phyloP scores from a whole-genome alignment of 306 rosid species.

The Castanospermum australe region DNA sequence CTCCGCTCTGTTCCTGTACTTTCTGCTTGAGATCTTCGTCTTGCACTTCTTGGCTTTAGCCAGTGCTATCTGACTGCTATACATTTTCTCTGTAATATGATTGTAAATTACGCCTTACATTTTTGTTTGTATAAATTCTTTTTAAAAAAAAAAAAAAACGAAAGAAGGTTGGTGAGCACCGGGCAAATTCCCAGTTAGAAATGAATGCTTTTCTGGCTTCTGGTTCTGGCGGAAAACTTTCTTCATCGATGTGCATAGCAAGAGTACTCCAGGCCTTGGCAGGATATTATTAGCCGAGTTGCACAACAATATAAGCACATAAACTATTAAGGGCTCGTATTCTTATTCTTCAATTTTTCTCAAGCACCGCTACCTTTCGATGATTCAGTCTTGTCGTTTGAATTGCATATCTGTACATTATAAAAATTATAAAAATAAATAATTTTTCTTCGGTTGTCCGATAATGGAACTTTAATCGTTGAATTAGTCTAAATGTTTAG shows the following conservation, averaged over 20 bases:
- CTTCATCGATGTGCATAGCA: not conserved
- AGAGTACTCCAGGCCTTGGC: not conserved
- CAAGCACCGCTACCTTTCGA: not conserved
- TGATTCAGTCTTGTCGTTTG: not conserved
- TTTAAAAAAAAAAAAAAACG: no score
- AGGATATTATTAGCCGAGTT: not conserved
- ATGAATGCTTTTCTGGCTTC: not conserved
- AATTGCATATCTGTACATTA: not conserved
- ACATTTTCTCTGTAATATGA: not conserved
- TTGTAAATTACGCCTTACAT: not conserved
- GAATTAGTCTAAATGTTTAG: not conserved
- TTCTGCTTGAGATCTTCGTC: conserved; percentile 25
- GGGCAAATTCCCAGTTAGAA: conserved; percentile 5
- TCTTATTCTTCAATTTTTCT: not conserved
- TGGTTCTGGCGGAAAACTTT: not conserved
- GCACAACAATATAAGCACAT: not conserved
- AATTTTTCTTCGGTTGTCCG: not conserved
- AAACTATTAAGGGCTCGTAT: not conserved
- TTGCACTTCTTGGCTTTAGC: not conserved
- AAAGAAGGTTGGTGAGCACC: no score
- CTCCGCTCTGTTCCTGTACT: not conserved
- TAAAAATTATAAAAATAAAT: no score
- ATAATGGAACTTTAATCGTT: no score
- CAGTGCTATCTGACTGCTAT: not conserved
- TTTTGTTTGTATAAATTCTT: no score